Evolutionary conservation across 2,329 filamentous ascomycete species (phyloP).

Genomic region (Cordyceps pruinosa): DNA sequence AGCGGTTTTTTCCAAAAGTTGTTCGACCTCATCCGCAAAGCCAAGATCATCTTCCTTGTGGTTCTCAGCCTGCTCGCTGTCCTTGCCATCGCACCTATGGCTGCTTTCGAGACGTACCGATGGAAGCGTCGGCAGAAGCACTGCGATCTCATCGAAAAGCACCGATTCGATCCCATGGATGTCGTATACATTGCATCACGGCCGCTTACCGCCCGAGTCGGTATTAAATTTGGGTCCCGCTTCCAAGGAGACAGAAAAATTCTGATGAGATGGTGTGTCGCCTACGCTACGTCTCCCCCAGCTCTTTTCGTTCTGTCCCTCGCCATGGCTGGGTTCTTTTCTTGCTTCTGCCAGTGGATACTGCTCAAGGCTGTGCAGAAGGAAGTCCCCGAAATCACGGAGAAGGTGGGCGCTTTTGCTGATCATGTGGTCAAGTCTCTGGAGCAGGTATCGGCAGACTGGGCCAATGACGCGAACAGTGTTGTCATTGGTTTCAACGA

Average conservation of each 20-base stretch:
- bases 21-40: slow-evolving; percentile 56
- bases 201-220: slow-evolving; percentile 65
- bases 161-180: slow-evolving; percentile 74
- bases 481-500: slow-evolving; percentile 64
- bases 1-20: slow-evolving; percentile 75
- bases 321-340: slow-evolving; percentile 72
- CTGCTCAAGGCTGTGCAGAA: slow-evolving; percentile 67
- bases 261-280: slow-evolving; percentile 73
- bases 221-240: slow-evolving; percentile 60
- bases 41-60: slow-evolving; percentile 69
- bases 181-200: slow-evolving; percentile 81
- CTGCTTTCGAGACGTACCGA: slow-evolving; percentile 68
- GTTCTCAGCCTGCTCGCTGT: slow-evolving; percentile 66
- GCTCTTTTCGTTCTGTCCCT: slow-evolving; percentile 83
- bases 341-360: slow-evolving; percentile 75
- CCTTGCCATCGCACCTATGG: slow-evolving; percentile 70
- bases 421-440: slow-evolving; percentile 68
- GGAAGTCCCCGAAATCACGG: slow-evolving; percentile 67
- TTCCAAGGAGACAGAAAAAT: slow-evolving; percentile 62
- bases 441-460: slow-evolving; percentile 64
- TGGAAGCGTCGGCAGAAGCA: slow-evolving; percentile 69
- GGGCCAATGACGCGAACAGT: slow-evolving; percentile 70
- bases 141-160: slow-evolving; percentile 56
- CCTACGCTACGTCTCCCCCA: slow-evolving; percentile 78
- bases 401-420: slow-evolving; percentile 72